A percentile compares a stretch with the other conserved stretches of the same genome.
Evolutionary conservation across 108 stramenopile genomes (phyloP).

Genomic region (Fistulifera solaris): DNA sequence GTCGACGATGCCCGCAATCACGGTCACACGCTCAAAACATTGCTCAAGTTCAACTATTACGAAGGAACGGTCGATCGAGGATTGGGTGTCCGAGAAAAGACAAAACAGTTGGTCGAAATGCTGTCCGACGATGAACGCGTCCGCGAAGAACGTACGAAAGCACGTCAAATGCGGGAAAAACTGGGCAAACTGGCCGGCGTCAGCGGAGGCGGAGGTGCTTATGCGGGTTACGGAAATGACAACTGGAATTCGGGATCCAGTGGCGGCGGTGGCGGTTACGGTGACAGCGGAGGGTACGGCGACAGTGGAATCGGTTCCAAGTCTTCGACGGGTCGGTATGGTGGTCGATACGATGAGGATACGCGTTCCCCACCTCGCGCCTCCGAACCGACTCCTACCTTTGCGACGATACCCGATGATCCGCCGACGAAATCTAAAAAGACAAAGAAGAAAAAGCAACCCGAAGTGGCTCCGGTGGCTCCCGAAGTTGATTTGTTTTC

Average conservation of each 20-base stretch:
- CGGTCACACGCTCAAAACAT: conserved; percentile 56
- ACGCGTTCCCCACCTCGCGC: conserved; percentile 5
- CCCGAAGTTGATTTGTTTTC: conserved; percentile 62
- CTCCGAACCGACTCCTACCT: conserved; percentile 34
- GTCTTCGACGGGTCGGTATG: conserved; percentile 3
- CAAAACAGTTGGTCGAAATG: conserved; percentile 88
- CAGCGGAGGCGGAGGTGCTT: conserved; percentile 28
- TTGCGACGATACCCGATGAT: conserved; percentile 56
- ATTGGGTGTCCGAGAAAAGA: conserved; percentile 83
- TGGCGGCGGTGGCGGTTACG: conserved; percentile 9
- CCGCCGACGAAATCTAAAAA: conserved; percentile 51
- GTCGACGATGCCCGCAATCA: conserved; percentile 94
- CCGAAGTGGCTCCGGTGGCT: conserved; percentile 20
- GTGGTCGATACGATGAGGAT: conserved; percentile 20
- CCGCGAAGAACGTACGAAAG: conserved; percentile 88
- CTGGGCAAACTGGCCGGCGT: conserved; percentile 43
- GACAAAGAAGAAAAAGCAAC: conserved; percentile 67
- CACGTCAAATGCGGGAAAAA: conserved; percentile 74
- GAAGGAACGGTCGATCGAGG: conserved; percentile 91
- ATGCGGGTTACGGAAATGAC: conserved; percentile 70
- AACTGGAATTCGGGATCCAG: conserved; percentile 31
- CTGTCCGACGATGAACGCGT: conserved; percentile 85
- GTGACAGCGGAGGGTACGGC: conserved; percentile 47
- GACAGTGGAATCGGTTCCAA: conserved; percentile 69
- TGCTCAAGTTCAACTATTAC: conserved; percentile 92